These are phyloP conservation scores for Bipolaris gigantea DNA, from an alignment of 2,329 filamentous ascomycete species.

Conservation along the genomic window DNA sequence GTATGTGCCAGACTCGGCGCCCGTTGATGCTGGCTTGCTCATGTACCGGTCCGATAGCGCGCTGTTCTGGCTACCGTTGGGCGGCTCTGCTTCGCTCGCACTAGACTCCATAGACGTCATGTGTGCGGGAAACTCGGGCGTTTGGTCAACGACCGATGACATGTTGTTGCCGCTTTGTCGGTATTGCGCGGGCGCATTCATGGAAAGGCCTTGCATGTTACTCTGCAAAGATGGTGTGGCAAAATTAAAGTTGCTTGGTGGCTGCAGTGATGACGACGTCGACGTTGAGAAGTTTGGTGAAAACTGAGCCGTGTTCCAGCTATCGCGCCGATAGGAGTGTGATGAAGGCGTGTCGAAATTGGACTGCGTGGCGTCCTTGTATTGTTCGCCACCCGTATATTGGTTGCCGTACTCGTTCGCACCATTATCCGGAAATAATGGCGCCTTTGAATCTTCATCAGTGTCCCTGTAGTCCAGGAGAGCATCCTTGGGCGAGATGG, in stretches of 20 bases:
- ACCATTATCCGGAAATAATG: slow-evolving; percentile 70
- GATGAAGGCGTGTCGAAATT: slow-evolving; percentile 41
- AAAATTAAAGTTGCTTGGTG: slow-evolving; percentile 51
- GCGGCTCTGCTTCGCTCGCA: slow-evolving; percentile 55
- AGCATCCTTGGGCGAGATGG: slow-evolving; percentile 93
- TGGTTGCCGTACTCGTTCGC: slow-evolving; percentile 54
- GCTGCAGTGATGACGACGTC: slow-evolving; percentile 32
- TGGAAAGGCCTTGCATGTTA: slow-evolving; percentile 38
- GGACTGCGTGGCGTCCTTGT: slow-evolving; percentile 41
- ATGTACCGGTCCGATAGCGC: slow-evolving; percentile 31
- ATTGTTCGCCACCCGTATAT: slow-evolving; percentile 49
- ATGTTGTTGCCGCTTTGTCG: slow-evolving; percentile 35
- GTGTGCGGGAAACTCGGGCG: slow-evolving; percentile 61
- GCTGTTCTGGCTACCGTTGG: slow-evolving; percentile 48
- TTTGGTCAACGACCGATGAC: slow-evolving; percentile 44
- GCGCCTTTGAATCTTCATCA: slow-evolving; percentile 69
- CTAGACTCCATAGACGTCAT: slow-evolving; percentile 65
- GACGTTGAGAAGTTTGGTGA: slow-evolving; percentile 40
- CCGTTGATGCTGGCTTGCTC: slow-evolving; percentile 63
- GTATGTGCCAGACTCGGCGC: slow-evolving; percentile 83
- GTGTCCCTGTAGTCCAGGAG: slow-evolving; percentile 79
- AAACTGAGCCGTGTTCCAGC: slow-evolving; percentile 42
- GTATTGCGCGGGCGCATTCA: slow-evolving; percentile 42
- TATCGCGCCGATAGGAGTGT: slow-evolving; percentile 39
- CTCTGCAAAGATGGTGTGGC: slow-evolving; percentile 46